Conservation (phyloP, 2,329 filamentous ascomycete genomes). For the Xylaria sp. region DNA sequence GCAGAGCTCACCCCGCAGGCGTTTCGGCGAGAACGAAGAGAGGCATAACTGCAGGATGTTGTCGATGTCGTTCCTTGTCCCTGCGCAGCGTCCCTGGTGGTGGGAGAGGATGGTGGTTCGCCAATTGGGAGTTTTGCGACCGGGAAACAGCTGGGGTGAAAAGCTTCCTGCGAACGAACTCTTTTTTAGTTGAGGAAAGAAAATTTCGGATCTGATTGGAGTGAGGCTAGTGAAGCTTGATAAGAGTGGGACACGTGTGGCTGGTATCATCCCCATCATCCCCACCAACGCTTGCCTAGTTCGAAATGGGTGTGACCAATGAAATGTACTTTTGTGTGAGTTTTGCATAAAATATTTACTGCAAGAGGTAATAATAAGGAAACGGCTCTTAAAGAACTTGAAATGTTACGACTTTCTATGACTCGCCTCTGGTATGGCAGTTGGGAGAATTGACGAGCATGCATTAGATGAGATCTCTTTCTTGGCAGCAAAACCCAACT, state of each 20-base stretch:
- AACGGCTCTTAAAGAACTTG: no score
- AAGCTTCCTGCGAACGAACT: constrained; percentile 35
- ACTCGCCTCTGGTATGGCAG: no score
- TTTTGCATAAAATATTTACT: no score
- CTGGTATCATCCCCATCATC: constrained; percentile 16
- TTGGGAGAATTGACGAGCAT: no score
- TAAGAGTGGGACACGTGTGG: constrained; percentile 36
- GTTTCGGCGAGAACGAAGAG: constrained; percentile 95
- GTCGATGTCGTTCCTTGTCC: constrained; percentile 29
- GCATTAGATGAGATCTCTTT: no score
- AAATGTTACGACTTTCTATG: no score
- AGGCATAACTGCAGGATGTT: constrained; percentile 70
- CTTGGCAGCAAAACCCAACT: no score
- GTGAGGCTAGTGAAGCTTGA: constrained; percentile 37
- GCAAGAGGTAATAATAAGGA: no score
- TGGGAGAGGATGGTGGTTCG: constrained; percentile 22
- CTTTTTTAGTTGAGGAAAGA: constrained; percentile 36
- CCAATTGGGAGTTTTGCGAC: constrained; percentile 34
- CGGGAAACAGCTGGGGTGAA: constrained; percentile 33
- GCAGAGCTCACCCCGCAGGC: constrained; percentile 73
- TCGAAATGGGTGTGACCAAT: not conserved
- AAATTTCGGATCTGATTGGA: constrained; percentile 38
- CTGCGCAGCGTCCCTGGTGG: constrained; percentile 46
- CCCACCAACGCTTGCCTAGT: not conserved
- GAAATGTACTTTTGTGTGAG: no score